These are phyloP conservation scores for Aspergillus udagawae DNA, from an alignment of 2,329 filamentous ascomycete genomes.

Conservation along the genomic window DNA sequence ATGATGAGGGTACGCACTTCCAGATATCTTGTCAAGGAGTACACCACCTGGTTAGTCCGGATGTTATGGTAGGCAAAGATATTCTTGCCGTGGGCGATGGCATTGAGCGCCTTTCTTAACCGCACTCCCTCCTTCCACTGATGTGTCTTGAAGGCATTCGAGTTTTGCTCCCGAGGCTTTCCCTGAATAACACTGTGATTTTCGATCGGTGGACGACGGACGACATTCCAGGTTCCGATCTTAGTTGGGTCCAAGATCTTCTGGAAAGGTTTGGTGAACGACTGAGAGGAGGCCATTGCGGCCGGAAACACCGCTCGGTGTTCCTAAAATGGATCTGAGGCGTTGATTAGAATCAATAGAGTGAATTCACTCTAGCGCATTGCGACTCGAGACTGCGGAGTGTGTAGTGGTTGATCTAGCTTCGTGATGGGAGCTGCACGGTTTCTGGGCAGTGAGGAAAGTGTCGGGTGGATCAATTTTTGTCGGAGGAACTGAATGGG, in stretches of 20 bases:
- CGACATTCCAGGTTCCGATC: constrained; percentile 34
- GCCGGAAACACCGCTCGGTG: constrained; percentile 20
- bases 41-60: constrained; percentile 61
- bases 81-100: constrained; percentile 51
- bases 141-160: constrained; percentile 41
- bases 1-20: constrained; percentile 42
- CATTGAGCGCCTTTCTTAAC: constrained; percentile 44
- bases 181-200: constrained; percentile 39
- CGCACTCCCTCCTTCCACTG: constrained; percentile 35
- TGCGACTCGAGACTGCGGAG: constrained; percentile 6
- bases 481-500: constrained; percentile 24
- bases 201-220: constrained; percentile 34
- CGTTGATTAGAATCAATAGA: constrained; percentile 3
- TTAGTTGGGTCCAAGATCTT: constrained; percentile 39
- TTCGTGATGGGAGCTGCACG: constrained; percentile 5
- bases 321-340: constrained; percentile 1
- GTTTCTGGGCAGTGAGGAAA: constrained; percentile 8
- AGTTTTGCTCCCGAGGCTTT: constrained; percentile 33
- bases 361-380: constrained; percentile 17
- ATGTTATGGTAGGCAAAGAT: constrained; percentile 62
- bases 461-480: constrained; percentile 32
- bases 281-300: constrained; percentile 32
- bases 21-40: constrained; percentile 55
- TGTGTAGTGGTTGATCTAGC: constrained; percentile 12
- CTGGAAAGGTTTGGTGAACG: constrained; percentile 24